Percentiles rank a stretch among this genome's conserved stretches.
These are phyloP conservation scores for Calycina herbarum DNA, from an alignment of 2,329 filamentous ascomycete genomes.

Conservation along the genomic window DNA sequence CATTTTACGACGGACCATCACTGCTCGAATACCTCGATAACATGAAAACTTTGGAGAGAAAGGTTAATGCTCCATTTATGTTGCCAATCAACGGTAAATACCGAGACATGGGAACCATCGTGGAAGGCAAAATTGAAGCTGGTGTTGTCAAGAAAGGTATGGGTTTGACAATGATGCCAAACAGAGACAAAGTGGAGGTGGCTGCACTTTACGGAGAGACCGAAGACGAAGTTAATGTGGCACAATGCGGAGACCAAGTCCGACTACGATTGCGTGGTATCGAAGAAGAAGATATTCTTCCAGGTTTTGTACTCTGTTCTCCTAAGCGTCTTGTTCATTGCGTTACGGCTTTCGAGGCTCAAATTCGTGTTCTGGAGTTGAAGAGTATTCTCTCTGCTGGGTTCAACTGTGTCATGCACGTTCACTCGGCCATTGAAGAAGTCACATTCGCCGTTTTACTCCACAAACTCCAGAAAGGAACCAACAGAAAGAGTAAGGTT, in stretches of 20 bases:
- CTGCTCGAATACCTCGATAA: constrained; percentile 93
- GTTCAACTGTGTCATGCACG: constrained; percentile 97
- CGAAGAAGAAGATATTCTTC: constrained; percentile 95
- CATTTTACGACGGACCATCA: constrained; percentile 88
- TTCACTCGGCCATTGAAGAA: constrained; percentile 96
- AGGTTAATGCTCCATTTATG: constrained; percentile 98
- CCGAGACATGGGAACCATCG: constrained; percentile 93
- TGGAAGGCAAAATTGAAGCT: constrained; percentile 96
- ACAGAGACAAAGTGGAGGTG: constrained; percentile 77
- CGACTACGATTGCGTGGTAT: constrained; percentile 89
- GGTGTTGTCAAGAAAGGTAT: constrained; percentile 90
- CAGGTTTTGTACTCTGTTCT: constrained; percentile 94
- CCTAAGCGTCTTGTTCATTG: constrained; percentile 91
- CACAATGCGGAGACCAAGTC: constrained; percentile 92
- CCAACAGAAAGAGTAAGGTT: constrained; percentile 87
- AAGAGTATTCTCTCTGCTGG: constrained; percentile 92
- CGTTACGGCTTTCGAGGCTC: constrained; percentile 87
- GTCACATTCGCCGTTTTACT: constrained; percentile 86
- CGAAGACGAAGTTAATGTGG: constrained; percentile 82
- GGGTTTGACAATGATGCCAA: constrained; percentile 92
- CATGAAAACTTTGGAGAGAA: constrained; percentile 91
- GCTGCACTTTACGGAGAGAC: constrained; percentile 91
- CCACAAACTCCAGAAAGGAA: constrained; percentile 95
- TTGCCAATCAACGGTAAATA: constrained; percentile 98
- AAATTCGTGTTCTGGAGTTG: constrained; percentile 91